A percentile compares a stretch with the other conserved stretches of the same genome.
Evolutionary conservation across 768 basidiomycete species (phyloP).

Genomic region (Peribolospora kevripleyi): DNA sequence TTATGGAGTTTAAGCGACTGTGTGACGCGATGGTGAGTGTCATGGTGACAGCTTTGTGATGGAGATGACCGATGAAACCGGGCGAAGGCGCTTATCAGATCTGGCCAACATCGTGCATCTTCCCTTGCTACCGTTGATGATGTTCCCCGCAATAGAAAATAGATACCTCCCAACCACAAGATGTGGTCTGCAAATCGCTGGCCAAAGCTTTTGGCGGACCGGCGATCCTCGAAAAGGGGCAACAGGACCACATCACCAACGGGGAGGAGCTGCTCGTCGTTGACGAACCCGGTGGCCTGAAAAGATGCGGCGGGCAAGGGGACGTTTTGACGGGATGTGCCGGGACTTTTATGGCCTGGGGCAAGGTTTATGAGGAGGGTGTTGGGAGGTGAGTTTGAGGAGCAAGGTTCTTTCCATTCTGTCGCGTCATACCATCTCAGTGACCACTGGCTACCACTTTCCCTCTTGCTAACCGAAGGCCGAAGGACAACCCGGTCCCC

Average conservation of each 20-base stretch:
- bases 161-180: slow-evolving; percentile 14
- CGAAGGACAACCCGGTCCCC: slow-evolving; percentile 16
- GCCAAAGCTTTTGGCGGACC: slow-evolving; percentile 60
- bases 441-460: background rate
- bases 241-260: slow-evolving; percentile 53
- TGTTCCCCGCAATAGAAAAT: slow-evolving; percentile 15
- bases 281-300: slow-evolving; percentile 52
- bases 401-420: slow-evolving; percentile 27
- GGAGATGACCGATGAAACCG: slow-evolving; percentile 7
- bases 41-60: background rate
- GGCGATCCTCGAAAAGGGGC: slow-evolving; percentile 73
- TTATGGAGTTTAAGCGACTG: slow-evolving; percentile 72
- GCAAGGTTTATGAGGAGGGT: slow-evolving; percentile 77
- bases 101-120: background rate
- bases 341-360: slow-evolving; percentile 84
- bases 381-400: slow-evolving; percentile 33
- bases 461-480: slow-evolving; percentile 11
- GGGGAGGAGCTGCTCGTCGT: slow-evolving; percentile 39
- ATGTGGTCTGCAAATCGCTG: slow-evolving; percentile 38
- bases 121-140: background rate
- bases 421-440: background rate
- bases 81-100: slow-evolving; percentile 16
- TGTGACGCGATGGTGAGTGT: slow-evolving; percentile 41
- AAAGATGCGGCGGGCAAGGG: slow-evolving; percentile 88
- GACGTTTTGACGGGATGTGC: slow-evolving; percentile 74